Conservation (phyloP, 139 green algal species). For the Closterium sp. region DNA sequence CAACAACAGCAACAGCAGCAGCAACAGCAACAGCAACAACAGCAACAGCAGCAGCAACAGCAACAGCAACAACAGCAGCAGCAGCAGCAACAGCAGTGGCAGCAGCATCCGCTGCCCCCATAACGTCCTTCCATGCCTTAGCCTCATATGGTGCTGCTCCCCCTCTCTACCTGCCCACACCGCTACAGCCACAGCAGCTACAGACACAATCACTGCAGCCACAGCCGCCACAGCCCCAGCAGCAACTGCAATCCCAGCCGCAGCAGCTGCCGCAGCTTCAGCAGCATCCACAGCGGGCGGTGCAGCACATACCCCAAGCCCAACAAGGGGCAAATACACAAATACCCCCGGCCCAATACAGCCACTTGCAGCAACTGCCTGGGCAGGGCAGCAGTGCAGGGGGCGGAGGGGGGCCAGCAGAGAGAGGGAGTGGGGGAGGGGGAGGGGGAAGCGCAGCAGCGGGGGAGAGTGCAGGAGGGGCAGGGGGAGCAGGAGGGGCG, state of each 20-base stretch:
- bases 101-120: not conserved
- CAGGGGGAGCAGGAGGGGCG: too few relatives aligned
- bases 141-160: not conserved
- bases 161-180: not conserved
- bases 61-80: not conserved
- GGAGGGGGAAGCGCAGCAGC: not conserved
- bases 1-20: not conserved
- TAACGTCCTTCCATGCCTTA: not conserved
- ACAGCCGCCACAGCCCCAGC: not conserved
- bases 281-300: not conserved
- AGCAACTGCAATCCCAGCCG: not conserved
- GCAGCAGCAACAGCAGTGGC: not conserved
- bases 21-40: not conserved
- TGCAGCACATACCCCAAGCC: not conserved
- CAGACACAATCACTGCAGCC: not conserved
- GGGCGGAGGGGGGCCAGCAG: not conserved
- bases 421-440: not conserved
- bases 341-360: too few relatives aligned
- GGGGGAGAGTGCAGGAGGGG: not conserved
- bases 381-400: not conserved
- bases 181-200: not conserved
- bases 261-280: too few relatives aligned
- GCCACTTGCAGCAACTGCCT: too few relatives aligned
- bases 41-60: not conserved
- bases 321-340: too few relatives aligned